These are phyloP conservation scores for Lactarius sp. DNA, from an alignment of 768 basidiomycete species.

Conservation along the genomic window DNA sequence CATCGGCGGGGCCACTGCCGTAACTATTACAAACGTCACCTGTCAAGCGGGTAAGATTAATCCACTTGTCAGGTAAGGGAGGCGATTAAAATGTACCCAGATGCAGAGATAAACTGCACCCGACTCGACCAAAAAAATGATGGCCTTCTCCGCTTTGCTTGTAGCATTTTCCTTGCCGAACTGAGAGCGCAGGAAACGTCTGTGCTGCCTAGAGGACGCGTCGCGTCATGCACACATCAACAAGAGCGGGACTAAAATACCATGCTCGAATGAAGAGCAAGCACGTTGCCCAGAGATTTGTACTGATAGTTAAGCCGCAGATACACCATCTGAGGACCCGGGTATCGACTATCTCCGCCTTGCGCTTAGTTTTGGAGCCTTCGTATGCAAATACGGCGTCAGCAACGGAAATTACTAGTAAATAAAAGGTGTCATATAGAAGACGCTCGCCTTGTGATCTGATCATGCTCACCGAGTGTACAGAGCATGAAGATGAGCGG, in stretches of 20 bases:
- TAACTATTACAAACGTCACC: background rate
- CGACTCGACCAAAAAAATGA: slow-evolving; percentile 12
- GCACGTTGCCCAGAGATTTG: slow-evolving; percentile 19
- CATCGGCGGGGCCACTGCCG: background rate
- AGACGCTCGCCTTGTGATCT: background rate
- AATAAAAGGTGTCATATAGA: background rate
- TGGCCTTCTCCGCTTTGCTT: background rate
- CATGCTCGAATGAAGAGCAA: slow-evolving; percentile 14
- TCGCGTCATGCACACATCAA: background rate
- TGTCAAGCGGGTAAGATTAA: background rate
- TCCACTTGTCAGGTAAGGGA: background rate
- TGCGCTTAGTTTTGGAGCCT: background rate
- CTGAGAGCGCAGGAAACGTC: background rate
- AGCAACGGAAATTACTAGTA: background rate
- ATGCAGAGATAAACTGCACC: slow-evolving; percentile 10
- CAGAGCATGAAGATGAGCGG: background rate
- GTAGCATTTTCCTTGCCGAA: background rate
- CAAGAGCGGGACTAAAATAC: background rate
- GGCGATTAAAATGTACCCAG: background rate
- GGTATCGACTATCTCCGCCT: background rate
- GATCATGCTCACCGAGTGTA: slow-evolving; percentile 6
- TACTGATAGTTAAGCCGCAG: slow-evolving; percentile 4
- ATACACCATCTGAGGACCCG: background rate
- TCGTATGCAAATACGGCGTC: background rate
- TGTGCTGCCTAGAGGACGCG: slow-evolving; percentile 1